Evolutionary conservation across 2,329 filamentous ascomycete genomes (phyloP).

Genomic region (Trichoderma sp.): DNA sequence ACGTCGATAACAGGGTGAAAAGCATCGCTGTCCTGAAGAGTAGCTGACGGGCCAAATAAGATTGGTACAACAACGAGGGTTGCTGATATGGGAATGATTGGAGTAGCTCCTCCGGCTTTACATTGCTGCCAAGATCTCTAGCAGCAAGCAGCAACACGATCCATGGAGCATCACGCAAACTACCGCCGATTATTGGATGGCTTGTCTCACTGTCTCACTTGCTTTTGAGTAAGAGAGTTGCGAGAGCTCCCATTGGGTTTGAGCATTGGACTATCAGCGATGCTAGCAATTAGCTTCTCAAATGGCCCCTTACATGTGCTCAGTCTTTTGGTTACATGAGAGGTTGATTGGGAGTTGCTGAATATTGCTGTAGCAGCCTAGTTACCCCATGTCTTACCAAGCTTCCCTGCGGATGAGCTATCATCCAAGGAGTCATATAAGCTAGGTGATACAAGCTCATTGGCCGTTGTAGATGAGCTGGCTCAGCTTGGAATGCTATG

Average conservation of each 20-base stretch:
- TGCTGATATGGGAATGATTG: not conserved
- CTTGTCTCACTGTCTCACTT: not conserved
- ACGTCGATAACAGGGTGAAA: not conserved
- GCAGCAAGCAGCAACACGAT: not conserved
- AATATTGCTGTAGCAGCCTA: not conserved
- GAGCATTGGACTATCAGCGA: not conserved
- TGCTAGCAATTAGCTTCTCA: not conserved
- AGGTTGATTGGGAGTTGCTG: not conserved
- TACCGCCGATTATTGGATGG: not conserved
- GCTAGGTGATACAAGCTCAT: not conserved
- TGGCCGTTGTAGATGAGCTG: not conserved
- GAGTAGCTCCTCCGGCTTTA: not conserved
- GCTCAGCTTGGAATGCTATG: not conserved
- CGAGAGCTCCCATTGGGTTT: not conserved
- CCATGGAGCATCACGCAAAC: not conserved
- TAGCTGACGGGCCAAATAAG: not conserved
- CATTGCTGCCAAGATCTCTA: not conserved
- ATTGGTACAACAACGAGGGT: not conserved
- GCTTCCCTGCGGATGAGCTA: not conserved
- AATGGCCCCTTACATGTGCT: not conserved
- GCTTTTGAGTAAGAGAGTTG: not conserved
- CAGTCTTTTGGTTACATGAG: not conserved
- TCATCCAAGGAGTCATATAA: not conserved
- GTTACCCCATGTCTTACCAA: constrained; percentile 1
- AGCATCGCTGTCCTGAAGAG: not conserved